phyloP scores from a whole-genome alignment of 2,329 filamentous ascomycete species.

The Pestalotiopsis fici region DNA sequence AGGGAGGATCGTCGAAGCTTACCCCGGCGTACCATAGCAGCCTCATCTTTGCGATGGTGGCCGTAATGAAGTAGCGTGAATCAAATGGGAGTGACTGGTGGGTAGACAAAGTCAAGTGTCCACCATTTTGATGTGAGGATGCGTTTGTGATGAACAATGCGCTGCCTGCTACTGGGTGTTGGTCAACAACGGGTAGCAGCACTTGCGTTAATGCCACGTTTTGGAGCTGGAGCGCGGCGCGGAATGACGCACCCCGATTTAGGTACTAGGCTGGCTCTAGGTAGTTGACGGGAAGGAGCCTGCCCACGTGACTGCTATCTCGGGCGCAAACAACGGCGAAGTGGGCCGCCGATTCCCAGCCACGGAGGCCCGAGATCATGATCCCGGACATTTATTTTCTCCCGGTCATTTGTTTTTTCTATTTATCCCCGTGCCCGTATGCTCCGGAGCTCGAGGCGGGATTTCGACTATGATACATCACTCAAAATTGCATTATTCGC shows the following conservation, averaged over 20 bases:
- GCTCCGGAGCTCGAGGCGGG: neutral
- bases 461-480: neutral
- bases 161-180: slow-evolving; percentile 13
- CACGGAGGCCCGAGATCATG: neutral
- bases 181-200: neutral
- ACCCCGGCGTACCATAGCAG: slow-evolving; percentile 63
- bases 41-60: slow-evolving; percentile 48
- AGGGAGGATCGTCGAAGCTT: slow-evolving; percentile 30
- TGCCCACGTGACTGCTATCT: slow-evolving; percentile 4
- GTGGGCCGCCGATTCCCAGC: neutral
- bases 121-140: slow-evolving; percentile 29
- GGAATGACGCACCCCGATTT: neutral
- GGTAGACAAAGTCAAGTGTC: slow-evolving; percentile 30
- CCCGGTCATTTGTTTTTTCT: neutral
- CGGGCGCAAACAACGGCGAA: neutral
- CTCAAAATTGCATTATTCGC: neutral
- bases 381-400: neutral
- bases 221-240: slow-evolving; percentile 9
- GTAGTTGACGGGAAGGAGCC: neutral
- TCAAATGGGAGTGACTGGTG: neutral
- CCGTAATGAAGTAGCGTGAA: neutral
- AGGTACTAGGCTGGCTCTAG: neutral
- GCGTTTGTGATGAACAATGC: slow-evolving; percentile 10
- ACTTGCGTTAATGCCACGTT: slow-evolving; percentile 21
- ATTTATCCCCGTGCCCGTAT: neutral